phyloP scores from a whole-genome alignment of 2,329 filamentous ascomycete species.

The Celoporthe dispersa region DNA sequence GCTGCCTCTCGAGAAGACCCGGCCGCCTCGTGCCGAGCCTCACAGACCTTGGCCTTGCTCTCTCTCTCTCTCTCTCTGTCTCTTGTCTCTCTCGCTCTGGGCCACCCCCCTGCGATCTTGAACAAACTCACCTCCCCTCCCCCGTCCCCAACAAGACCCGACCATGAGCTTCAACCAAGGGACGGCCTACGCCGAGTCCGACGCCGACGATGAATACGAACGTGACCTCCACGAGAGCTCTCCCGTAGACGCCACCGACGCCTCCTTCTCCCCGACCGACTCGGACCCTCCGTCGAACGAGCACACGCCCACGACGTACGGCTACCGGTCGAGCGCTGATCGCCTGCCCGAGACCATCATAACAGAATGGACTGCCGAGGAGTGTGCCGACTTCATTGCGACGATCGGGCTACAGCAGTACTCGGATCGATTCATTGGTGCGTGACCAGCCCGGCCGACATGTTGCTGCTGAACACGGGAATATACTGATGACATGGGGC shows the following conservation, averaged over 20 bases:
- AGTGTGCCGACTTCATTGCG: conserved; percentile 87
- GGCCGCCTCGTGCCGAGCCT: background rate
- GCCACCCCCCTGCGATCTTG: background rate
- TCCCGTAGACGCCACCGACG: conserved; percentile 67
- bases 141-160: conserved; percentile 2
- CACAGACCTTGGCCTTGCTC: background rate
- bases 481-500: conserved; percentile 33
- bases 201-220: conserved; percentile 85
- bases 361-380: conserved; percentile 80
- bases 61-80: background rate
- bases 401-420: conserved; percentile 83
- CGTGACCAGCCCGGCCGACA: conserved; percentile 40
- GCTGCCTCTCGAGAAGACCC: background rate
- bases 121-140: background rate
- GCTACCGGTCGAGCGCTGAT: conserved; percentile 67
- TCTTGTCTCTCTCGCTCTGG: background rate
- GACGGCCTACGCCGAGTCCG: conserved; percentile 77
- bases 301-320: conserved; percentile 80
- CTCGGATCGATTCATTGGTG: conserved; percentile 81
- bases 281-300: conserved; percentile 73
- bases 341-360: conserved; percentile 75
- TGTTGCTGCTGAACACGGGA: background rate
- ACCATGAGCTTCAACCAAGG: conserved; percentile 66
- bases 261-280: conserved; percentile 71
- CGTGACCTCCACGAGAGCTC: conserved; percentile 70